Base-by-base conservation (phyloP, 306 rosid species). In the Prunus dulcis region DNA sequence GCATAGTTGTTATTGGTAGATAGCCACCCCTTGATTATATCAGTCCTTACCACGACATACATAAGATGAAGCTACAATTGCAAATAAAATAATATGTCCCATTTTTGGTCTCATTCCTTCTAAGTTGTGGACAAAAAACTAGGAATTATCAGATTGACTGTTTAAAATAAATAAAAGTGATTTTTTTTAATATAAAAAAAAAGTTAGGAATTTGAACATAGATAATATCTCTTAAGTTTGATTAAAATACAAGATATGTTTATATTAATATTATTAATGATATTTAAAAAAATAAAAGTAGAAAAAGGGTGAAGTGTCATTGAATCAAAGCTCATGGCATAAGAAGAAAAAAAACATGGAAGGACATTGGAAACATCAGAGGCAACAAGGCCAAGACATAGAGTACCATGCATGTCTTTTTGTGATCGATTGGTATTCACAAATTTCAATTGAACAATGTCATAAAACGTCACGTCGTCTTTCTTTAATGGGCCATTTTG, bases 341-440 rank as follows among this genome's bases (percentile, higher is more conserved):
- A 13, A 71, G 45, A 30, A 67, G 47, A 28, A 77, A 73, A 76
- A 56, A 58, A 74, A 79, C 30, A 73, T 25, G 53, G 9, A 71
- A 53, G 30, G 63, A 23, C 85, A 74, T 81, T 65, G 86, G 76
- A 87, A 76, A 45, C 79, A 81, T 83, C 90, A 28, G 18, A 75
- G 12, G 49, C 11, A 79, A 64, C 73, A 69, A 78, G 50, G 78
- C 71, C 61, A 45, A 43, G 68, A 41, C 38, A 34, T 4, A 5
- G 30, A 25, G 58, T 47, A 61, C 72, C 3, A 52, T 22, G 57
- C 53, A 20, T 47, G 68, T 65, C 69, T 71, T 68, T 65, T 71
- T 71, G 2, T 30, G 65, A 45, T 49, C 7, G 68, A 58, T 67
- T 61, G 19, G 64, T 5, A 28, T 61, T 46, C 23, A 73, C 27